Base-by-base conservation (phyloP, 192 early-diverging fungal genomes). In the Dimargaris xerosporica region DNA sequence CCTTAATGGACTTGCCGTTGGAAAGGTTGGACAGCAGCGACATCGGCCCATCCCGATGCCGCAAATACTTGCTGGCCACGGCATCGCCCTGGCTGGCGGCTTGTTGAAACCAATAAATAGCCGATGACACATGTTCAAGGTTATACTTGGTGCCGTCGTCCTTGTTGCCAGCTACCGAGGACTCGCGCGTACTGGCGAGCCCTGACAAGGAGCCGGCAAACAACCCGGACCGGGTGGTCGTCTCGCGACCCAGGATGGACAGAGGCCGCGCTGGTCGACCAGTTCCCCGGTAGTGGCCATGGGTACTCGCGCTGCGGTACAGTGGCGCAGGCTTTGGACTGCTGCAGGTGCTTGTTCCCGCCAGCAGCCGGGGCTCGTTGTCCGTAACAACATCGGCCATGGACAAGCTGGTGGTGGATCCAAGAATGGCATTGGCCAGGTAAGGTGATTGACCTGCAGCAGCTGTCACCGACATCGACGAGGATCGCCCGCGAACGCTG, bases 1-100 rank as follows among this genome's bases (percentile, higher is more conserved):
- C 16, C 23, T 60, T 60, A 16, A 43, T 13, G 11, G 39, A 21
- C 42, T 41, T 43, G n/a, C 39, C 19, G 3, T 44, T 39, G 13
- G 58, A 39, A 23, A 60, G 41, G 58, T 60, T 60, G 26, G 58
- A 60, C 6, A 60, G 58, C 58, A 60, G 42, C 7, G 58, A 60
- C 41, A 60, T 21, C 41, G 58, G 58, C 10, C 58, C 58, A 34
- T 60, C 58, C 41, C 58, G 58, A 39, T 60, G 58, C 17, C 58
- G 31, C 11, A 60, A 43, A 43, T 60, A 60, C 39, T 26, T 41
- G 43, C 42, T 39, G 19, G 58, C 58, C 58, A 60, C 58, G 17
- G 31, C 25, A 21, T 60, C 58, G 16, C 58, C 58, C 43, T 60
- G 58, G 9, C 12, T 41, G 17, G 58, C 58, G 4, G 58, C 58